Evolutionary conservation across 805 yeast genomes (phyloP), one percentile per base, ranked within the genome.

Genomic region (Saccharomycopsis fibuligera): DNA sequence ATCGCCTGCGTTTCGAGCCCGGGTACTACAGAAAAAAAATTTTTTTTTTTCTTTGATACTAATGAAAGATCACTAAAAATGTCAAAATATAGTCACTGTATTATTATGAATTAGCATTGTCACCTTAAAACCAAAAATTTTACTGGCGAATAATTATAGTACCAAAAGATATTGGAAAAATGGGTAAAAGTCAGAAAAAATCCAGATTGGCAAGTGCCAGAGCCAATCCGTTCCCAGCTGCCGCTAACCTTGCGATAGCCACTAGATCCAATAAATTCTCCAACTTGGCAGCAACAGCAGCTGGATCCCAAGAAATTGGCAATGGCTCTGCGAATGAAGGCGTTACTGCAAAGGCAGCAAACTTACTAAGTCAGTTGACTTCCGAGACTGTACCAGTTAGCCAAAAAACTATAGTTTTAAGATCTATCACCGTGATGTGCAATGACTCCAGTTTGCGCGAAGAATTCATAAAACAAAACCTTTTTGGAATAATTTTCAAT

Each of bases 401-500:
- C 17, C 39, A 38, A 6, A 39, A 33, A 24, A 29, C 39, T 10
- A 25, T 39, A 29, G 49, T 45, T n/a, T 39, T 45, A 27, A 40
- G 21, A 14, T 29, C 43, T 10, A 45, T 45, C 5, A 16, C 45
- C 3, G 39, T 39, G 39, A 67, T 41, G 45, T 23, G 33, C 29
- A 46, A 24, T 36, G 41, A 38, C 57, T 63, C 31, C 68, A 62
- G 25, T 2, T 21, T 36, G 23, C 9, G 50, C 17, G 50, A 47
- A 31, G 50, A 50, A 27, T 44, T 50, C 30, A 19, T 50, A 35
- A 50, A 50, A 31, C 48, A 47, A 14, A 47, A 47, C 16, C 16
- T 50, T 17, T 21, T 50, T 23, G 44, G 37, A 16, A 30, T 30
- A 2, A 16, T 50, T 3, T 50, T 50, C 31, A 24, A 21, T 9